Evolutionary conservation across 1,139 yeast species (phyloP), one percentile per base, ranked within the genome.

Genomic region (Magnusiomyces suaveolens): DNA sequence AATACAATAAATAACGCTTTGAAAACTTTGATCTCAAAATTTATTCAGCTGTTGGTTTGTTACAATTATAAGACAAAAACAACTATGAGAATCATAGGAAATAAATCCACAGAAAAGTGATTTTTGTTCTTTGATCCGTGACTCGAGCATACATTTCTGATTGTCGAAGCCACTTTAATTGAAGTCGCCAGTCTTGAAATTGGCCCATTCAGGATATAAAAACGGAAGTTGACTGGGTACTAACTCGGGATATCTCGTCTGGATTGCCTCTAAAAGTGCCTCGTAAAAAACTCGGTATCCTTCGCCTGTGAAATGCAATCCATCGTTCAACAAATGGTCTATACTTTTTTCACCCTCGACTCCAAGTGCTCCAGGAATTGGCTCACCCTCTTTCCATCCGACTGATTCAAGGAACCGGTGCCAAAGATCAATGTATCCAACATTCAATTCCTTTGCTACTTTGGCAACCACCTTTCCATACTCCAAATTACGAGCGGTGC

Each of bases 251-350:
- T 72, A 80, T 23, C 65, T 51, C 1, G 57, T 52, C 2, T 63
- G 59, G 41, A 82, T 77, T 1, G 69, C 66, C 25, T 65, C 57
- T 43, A 68, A 60, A 14, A 81, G 53, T 18, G 65, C 70, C 1
- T 72, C 68, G 60, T 66, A 79, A 52, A 76, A 59, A 1, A 80
- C 52, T 56, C 65, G 64, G 66, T 86, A 86, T 0, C 83, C 87
- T n/a, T 68, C 64, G 0, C 82, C 80, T 1, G 79, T 74, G 64
- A 76, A 83, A 66, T 87, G 96, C 47, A 87, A 69, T 0, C 95
- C 95, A 63, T 85, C 92, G 10, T 63, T 57, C 14, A 78, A 62
- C 8, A 74, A 57, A 1, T 64, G 66, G 8, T 60, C 48, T 24
- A 62, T 59, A 68, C 4, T 61, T 62, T 21, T 62, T 59, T 3